Conservation (phyloP, 768 basidiomycete genomes). For the Amanita rimosa region DNA sequence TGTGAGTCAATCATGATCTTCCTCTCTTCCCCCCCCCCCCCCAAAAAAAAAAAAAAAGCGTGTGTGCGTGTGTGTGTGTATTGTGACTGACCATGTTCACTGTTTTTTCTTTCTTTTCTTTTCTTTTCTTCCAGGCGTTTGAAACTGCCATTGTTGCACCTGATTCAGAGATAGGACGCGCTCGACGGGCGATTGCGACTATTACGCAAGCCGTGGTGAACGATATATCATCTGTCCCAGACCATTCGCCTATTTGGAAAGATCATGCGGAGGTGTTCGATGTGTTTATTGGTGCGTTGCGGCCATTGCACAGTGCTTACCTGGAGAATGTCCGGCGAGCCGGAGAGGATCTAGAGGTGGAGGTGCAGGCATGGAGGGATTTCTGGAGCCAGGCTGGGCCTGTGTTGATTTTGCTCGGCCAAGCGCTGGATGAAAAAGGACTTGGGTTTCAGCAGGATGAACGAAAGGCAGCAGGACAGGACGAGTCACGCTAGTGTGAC, state of each 20-base stretch:
- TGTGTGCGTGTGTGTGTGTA: no score
- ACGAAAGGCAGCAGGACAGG: background rate
- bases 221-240: constrained; percentile 13
- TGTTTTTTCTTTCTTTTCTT: background rate
- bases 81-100: no score
- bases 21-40: no score
- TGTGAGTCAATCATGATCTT: constrained; percentile 10
- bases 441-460: constrained; percentile 15
- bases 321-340: constrained; percentile 5
- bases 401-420: constrained; percentile 12
- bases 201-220: constrained; percentile 13
- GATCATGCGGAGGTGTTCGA: constrained; percentile 14
- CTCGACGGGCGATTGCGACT: constrained; percentile 11
- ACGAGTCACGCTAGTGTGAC: no score
- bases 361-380: constrained; percentile 9
- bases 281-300: constrained; percentile 15
- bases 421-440: constrained; percentile 15
- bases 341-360: background rate
- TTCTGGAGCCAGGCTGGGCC: constrained; percentile 18
- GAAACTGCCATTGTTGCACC: constrained; percentile 12
- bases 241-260: constrained; percentile 10
- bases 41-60: no score
- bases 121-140: constrained; percentile 15
- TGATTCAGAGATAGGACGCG: constrained; percentile 17
- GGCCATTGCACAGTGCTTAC: constrained; percentile 14